phyloP scores from a whole-genome alignment of 2,329 filamentous ascomycete genomes.

The Elsinoe perseae region DNA sequence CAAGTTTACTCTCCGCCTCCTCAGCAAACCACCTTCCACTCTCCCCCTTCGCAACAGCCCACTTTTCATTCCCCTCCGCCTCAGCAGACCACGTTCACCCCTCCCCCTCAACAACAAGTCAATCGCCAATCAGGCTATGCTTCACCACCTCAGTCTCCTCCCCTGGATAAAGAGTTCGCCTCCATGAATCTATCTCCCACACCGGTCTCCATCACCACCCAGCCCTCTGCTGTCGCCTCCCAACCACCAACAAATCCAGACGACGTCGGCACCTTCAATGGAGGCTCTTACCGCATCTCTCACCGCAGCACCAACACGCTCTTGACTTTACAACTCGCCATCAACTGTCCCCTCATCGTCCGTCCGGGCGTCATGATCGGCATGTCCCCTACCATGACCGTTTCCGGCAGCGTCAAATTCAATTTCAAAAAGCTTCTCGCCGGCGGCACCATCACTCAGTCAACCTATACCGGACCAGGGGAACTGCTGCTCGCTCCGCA shows the following conservation, averaged over 20 bases:
- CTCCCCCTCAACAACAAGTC: constrained; percentile 19
- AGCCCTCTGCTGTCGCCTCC: constrained; percentile 30
- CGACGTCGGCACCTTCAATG: constrained; percentile 94
- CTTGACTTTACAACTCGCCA: constrained; percentile 78
- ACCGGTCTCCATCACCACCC: constrained; percentile 22
- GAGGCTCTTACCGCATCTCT: constrained; percentile 85
- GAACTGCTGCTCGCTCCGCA: constrained; percentile 78
- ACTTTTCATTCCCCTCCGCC: constrained; percentile 11
- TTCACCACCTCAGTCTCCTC: constrained; percentile 16
- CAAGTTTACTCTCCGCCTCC: constrained; percentile 16
- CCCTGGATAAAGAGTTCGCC: constrained; percentile 25
- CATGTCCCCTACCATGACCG: constrained; percentile 81
- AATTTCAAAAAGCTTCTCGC: constrained; percentile 84
- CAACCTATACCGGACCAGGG: constrained; percentile 79
- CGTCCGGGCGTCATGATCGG: constrained; percentile 89
- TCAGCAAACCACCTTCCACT: constrained; percentile 8
- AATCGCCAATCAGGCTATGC: constrained; percentile 6
- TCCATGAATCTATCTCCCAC: constrained; percentile 31
- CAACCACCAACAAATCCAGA: constrained; percentile 60
- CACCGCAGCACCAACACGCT: constrained; percentile 88
- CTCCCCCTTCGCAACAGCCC: constrained; percentile 17
- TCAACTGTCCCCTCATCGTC: constrained; percentile 72
- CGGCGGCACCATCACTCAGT: constrained; percentile 69
- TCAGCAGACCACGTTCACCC: constrained; percentile 1
- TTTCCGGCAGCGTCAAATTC: constrained; percentile 78